Base-by-base conservation (phyloP, 2,329 filamentous ascomycete genomes). In the Monilinia laxa region DNA sequence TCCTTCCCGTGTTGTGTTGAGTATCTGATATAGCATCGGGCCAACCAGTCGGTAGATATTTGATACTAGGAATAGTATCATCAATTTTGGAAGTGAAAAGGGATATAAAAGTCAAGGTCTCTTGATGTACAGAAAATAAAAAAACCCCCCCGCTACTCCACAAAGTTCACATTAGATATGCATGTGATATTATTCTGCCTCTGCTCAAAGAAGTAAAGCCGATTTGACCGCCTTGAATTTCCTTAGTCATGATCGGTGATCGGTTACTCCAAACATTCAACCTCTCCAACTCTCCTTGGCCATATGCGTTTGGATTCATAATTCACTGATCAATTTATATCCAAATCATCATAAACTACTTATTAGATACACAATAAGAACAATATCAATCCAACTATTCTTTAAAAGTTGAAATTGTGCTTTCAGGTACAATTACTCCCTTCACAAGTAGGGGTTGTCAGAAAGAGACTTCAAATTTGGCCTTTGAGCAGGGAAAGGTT, bases 181-280 rank as follows among this genome's bases (percentile, higher is more conserved):
- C 38, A 40, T 25, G 4, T 45, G 20, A 16, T 49, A 25, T 1
- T 12, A 47, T 59, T 59, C 42, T 59, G 57, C 57, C 57, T 7
- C 31, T 5, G 14, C 25, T n/a, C 12, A 59, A 47, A 20, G 16
- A 2, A 35, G 49, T 52, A 52, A 52, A 6, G 10, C 10, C 20
- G 1, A 18, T n/a, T 23, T 59, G 57, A 59, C 57, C 45, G 57
- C 57, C 57, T 60, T 4, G 1, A 3, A 38, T 31, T 25, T 6
- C 23, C 28, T 60, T 60, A 60, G 57, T 60, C 57, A 60, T 60
- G 12, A 51, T 60, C 28, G 12, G 28, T 60, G 20, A 49, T 23
- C 40, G 4, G 12, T 35, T 35, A 59, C 56, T 47, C 40, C 40
- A 47, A 31, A 38, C 40, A 31, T 47, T 28, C 25, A 23, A 18